A percentile compares a stretch with the other conserved stretches of the same genome.
phyloP scores from a whole-genome alignment of 2,329 filamentous ascomycete genomes.

The Nannizziopsis barbatae region DNA sequence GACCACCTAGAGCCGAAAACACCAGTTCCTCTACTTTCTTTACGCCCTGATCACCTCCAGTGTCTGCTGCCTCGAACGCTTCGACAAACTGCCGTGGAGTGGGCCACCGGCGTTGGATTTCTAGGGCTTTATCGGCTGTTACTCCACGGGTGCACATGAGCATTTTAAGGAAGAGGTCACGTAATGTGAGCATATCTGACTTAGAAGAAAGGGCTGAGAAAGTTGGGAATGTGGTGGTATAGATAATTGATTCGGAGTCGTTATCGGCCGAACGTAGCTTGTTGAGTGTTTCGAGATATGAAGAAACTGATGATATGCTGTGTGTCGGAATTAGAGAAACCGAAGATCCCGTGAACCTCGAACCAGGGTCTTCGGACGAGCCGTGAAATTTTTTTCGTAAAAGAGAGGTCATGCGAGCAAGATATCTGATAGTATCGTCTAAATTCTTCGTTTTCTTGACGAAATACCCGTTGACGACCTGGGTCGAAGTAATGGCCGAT shows the following conservation, averaged over 20 bases:
- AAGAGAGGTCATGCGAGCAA: conserved; percentile 59
- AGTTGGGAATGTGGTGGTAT: conserved; percentile 57
- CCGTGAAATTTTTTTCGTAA: conserved; percentile 52
- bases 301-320: conserved; percentile 47
- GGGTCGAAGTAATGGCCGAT: conserved; percentile 63
- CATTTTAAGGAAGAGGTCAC: conserved; percentile 73
- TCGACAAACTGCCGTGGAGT: conserved; percentile 62
- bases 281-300: conserved; percentile 55
- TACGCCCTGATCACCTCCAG: conserved; percentile 33
- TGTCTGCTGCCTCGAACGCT: conserved; percentile 48
- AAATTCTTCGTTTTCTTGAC: conserved; percentile 64
- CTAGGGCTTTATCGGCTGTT: conserved; percentile 65
- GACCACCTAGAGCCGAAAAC: conserved; percentile 42
- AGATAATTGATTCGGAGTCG: conserved; percentile 38
- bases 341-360: conserved; percentile 20
- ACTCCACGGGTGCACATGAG: conserved; percentile 68
- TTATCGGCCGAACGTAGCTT: conserved; percentile 47
- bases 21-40: conserved; percentile 51
- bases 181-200: conserved; percentile 59
- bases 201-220: conserved; percentile 66
- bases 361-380: conserved; percentile 14
- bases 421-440: conserved; percentile 66
- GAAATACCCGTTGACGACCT: conserved; percentile 69
- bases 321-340: conserved; percentile 55
- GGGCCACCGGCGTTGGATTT: conserved; percentile 67